Base-by-base conservation (phyloP, 306 rosid genomes). In the Cucurbita ficifolia region DNA sequence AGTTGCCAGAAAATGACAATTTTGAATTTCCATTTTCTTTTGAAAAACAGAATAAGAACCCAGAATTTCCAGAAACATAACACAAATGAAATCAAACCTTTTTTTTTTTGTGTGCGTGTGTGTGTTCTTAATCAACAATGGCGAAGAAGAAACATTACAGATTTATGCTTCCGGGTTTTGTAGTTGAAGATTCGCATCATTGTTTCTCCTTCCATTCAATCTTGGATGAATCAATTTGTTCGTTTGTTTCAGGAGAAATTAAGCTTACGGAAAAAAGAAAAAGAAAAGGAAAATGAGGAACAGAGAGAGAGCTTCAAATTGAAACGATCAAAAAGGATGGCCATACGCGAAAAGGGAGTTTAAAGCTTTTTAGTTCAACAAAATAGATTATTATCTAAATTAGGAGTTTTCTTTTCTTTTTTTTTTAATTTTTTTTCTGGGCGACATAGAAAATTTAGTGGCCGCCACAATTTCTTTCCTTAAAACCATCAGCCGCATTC, bases 1-100 rank as follows among this genome's bases (percentile, higher is more conserved):
- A 67, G 73, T 67, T 21, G 73, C 73, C 39, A 22, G 73, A 67
- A 67, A 67, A 67, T 45, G 73, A 67, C 73, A 43, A 21, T 67
- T 67, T 67, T 21, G 8, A 40, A 39, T 40, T 63, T 7, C 21
- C 16, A 35, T 3, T 35, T 35, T 35, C 17, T 36, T 53, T 54
- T 65, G 9, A 10, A 5, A 65, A 42, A 8, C 11, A 6, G 24
- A 63, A 63, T 17, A 19, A 22, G 36, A 65, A 67, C 53, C 54
- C 72, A 67, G 72, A 67, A 67, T 62, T 61, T 38, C 46, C 45
- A 61, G 45, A 36, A 14, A 19, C 10, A 43, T 39, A 38, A 63
- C 46, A 36, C 13, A 65, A 19, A 42, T 11, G 33, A 43, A 65
- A 11, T 18, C 0, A 17, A 39, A 36, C 0, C 0, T 12, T 12